phyloP scores from a whole-genome alignment of 768 basidiomycete species.

The Hypsizygus marmoreus region DNA sequence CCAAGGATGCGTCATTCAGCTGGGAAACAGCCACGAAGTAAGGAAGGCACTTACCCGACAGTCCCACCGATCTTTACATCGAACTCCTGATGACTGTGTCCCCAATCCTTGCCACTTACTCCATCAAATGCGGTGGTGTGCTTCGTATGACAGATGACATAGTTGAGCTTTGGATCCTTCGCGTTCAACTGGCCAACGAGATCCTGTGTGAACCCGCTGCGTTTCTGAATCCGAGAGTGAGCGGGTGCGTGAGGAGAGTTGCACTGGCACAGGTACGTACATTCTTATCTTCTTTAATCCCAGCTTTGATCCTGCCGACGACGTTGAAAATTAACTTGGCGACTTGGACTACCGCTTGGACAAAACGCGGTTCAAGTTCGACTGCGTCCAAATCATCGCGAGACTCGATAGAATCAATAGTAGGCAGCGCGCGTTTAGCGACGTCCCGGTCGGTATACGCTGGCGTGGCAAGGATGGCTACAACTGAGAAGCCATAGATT shows the following conservation, averaged over 20 bases:
- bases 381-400: too few relatives aligned
- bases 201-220: conserved; percentile 6
- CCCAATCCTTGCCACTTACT: conserved; percentile 23
- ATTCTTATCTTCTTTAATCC: conserved; percentile 12
- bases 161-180: conserved; percentile 15
- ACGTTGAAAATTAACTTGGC: conserved; percentile 8
- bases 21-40: too few relatives aligned
- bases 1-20: not conserved
- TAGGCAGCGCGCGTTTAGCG: too few relatives aligned
- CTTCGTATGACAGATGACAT: conserved; percentile 21
- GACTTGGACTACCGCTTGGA: too few relatives aligned
- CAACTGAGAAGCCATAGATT: too few relatives aligned
- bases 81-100: conserved; percentile 26
- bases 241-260: not conserved
- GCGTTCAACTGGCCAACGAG: conserved; percentile 9
- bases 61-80: conserved; percentile 17
- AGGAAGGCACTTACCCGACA: conserved; percentile 13
- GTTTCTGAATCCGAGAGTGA: conserved; percentile 1
- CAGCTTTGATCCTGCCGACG: not conserved
- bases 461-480: too few relatives aligned
- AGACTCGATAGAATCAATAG: too few relatives aligned
- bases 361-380: too few relatives aligned
- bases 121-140: conserved; percentile 22
- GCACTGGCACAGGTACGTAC: not conserved
- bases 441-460: too few relatives aligned